A percentile compares a stretch with the other conserved stretches of the same genome.
Evolutionary conservation across 805 yeast genomes (phyloP).

Genomic region (Myxozyma geophila): DNA sequence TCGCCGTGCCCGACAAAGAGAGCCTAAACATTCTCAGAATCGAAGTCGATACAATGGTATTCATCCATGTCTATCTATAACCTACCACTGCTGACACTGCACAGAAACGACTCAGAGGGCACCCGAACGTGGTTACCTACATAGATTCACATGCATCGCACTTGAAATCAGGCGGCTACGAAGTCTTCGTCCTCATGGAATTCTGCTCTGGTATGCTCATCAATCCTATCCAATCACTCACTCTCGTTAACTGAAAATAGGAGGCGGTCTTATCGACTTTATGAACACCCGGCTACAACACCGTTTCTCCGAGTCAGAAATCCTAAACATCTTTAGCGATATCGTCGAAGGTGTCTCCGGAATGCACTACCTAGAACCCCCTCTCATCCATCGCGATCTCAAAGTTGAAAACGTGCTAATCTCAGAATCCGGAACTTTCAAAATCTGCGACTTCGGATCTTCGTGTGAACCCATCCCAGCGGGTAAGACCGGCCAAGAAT

Average conservation of each 20-base stretch:
- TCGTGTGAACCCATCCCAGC: slow-evolving; percentile 65
- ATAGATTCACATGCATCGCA: slow-evolving; percentile 95
- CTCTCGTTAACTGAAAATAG: slow-evolving; percentile 3
- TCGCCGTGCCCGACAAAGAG: slow-evolving; percentile 90
- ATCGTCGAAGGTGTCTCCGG: slow-evolving; percentile 76
- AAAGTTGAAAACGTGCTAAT: slow-evolving; percentile 93
- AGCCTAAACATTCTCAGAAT: slow-evolving; percentile 82
- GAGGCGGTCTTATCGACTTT: slow-evolving; percentile 78
- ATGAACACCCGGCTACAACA: slow-evolving; percentile 86
- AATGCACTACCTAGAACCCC: slow-evolving; percentile 74
- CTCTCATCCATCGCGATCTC: slow-evolving; percentile 87
- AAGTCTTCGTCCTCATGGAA: slow-evolving; percentile 91
- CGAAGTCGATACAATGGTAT: slow-evolving; percentile 92
- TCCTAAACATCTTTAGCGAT: slow-evolving; percentile 81
- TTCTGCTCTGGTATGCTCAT: slow-evolving; percentile 66
- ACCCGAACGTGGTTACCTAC: slow-evolving; percentile 81
- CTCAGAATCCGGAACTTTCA: slow-evolving; percentile 66
- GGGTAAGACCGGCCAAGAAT: slow-evolving; percentile 74
- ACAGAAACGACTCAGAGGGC: slow-evolving; percentile 71
- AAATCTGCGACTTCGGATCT: slow-evolving; percentile 93
- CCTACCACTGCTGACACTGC: neutral
- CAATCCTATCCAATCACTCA: neutral
- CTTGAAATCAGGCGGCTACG: slow-evolving; percentile 62
- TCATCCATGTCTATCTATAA: neutral
- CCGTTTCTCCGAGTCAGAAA: slow-evolving; percentile 75